Evolutionary conservation across 768 basidiomycete genomes (phyloP).

Genomic region (Gelatoporia subvermispora): DNA sequence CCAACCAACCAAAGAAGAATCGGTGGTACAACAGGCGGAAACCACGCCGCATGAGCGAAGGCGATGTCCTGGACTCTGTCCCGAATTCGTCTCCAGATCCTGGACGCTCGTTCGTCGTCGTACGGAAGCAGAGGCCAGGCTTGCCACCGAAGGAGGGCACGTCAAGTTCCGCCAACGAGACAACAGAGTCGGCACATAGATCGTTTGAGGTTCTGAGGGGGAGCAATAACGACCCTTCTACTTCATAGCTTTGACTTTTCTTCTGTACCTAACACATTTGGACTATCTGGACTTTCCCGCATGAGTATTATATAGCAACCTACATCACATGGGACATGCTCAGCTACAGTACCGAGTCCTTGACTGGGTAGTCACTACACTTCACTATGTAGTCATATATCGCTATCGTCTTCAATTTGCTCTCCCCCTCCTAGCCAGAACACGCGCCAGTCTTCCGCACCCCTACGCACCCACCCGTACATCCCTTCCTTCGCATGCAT

Average conservation of each 20-base stretch:
- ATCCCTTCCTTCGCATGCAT: slow-evolving; percentile 57
- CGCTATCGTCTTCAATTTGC: slow-evolving; percentile 23
- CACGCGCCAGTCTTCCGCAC: slow-evolving; percentile 69
- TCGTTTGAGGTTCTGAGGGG: slow-evolving; percentile 28
- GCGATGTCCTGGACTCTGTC: slow-evolving; percentile 30
- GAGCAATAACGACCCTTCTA: slow-evolving; percentile 16
- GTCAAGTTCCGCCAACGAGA: slow-evolving; percentile 1
- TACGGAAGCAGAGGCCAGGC: slow-evolving; percentile 23
- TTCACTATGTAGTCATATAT: slow-evolving; percentile 5
- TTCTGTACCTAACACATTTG: not conserved
- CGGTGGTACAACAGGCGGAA: slow-evolving; percentile 67
- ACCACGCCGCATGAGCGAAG: slow-evolving; percentile 56
- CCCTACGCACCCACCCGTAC: slow-evolving; percentile 78
- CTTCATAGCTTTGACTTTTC: not conserved
- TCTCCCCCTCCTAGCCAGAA: slow-evolving; percentile 73
- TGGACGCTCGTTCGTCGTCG: slow-evolving; percentile 31
- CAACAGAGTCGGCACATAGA: slow-evolving; percentile 10
- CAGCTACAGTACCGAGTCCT: no score
- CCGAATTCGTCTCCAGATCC: slow-evolving; percentile 12
- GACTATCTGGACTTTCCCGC: no score
- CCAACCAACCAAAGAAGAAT: slow-evolving; percentile 52
- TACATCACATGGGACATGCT: no score
- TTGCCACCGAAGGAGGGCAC: slow-evolving; percentile 5
- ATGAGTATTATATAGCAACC: no score
- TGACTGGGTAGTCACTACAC: not conserved